These are phyloP conservation scores for Phytophthora litchii DNA, from an alignment of 352 stramenopile species.

Conservation along the genomic window DNA sequence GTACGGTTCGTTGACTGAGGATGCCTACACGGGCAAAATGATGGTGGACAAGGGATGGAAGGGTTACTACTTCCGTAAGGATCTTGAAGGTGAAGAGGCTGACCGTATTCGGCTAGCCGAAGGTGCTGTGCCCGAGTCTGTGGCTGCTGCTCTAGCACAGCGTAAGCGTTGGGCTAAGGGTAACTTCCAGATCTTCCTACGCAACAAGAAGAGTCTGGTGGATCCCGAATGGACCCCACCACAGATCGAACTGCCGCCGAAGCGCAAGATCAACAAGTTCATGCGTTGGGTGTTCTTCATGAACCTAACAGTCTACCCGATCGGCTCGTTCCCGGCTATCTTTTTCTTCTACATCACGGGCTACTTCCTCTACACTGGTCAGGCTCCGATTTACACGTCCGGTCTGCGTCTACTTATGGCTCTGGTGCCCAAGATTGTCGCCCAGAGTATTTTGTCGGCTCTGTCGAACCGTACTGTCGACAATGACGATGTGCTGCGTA, in stretches of 20 bases:
- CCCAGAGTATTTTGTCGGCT: constrained; percentile 69
- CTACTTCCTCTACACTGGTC: constrained; percentile 78
- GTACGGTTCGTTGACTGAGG: constrained; percentile 77
- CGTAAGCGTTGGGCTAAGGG: constrained; percentile 81
- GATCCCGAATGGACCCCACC: constrained; percentile 64
- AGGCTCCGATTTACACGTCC: constrained; percentile 75
- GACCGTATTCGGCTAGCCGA: constrained; percentile 75
- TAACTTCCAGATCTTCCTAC: constrained; percentile 79
- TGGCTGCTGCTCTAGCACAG: constrained; percentile 61
- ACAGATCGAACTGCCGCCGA: constrained; percentile 51
- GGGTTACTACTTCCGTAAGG: constrained; percentile 78
- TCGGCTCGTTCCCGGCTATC: constrained; percentile 72
- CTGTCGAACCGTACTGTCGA: constrained; percentile 76
- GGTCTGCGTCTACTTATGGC: constrained; percentile 70
- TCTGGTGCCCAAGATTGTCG: constrained; percentile 75
- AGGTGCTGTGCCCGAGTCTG: constrained; percentile 68
- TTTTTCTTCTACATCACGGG: constrained; percentile 82
- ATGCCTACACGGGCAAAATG: constrained; percentile 80
- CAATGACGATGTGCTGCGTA: constrained; percentile 75
- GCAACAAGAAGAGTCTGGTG: constrained; percentile 68
- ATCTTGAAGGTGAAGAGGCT: constrained; percentile 69
- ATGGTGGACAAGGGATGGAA: constrained; percentile 87
- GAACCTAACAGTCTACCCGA: constrained; percentile 79
- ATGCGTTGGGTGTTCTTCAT: constrained; percentile 87
- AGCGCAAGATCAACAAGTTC: constrained; percentile 76